These are phyloP conservation scores for Hypoxylon sp. DNA, from an alignment of 2,329 filamentous ascomycete genomes.

Conservation along the genomic window DNA sequence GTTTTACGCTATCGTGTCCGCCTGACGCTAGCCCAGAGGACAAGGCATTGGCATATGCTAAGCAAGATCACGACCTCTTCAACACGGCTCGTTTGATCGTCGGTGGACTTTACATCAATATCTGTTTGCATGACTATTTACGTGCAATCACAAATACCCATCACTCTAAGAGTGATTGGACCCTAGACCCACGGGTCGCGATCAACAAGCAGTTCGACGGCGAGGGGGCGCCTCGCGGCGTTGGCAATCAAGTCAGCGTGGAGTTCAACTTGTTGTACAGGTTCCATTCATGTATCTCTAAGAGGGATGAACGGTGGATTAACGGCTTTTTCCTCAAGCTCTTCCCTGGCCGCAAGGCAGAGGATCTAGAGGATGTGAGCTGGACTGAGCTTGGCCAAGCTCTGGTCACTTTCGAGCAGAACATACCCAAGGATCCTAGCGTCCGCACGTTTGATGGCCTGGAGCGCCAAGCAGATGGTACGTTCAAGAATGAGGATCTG, in stretches of 20 bases:
- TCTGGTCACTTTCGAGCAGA: constrained; percentile 56
- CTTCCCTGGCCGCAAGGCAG: constrained; percentile 54
- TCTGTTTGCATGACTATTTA: constrained; percentile 72
- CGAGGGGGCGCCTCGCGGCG: constrained; percentile 67
- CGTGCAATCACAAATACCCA: constrained; percentile 74
- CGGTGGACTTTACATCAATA: constrained; percentile 70
- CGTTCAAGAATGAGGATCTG: constrained; percentile 71
- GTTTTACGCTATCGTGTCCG: constrained; percentile 66
- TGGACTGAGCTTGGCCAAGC: constrained; percentile 46
- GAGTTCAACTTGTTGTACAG: constrained; percentile 79
- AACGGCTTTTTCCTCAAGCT: constrained; percentile 67
- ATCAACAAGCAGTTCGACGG: constrained; percentile 64
- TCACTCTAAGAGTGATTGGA: constrained; percentile 71
- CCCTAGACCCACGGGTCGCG: constrained; percentile 74
- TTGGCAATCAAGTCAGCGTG: constrained; percentile 77
- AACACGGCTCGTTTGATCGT: constrained; percentile 69
- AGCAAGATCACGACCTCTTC: constrained; percentile 68
- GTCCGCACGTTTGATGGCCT: constrained; percentile 65
- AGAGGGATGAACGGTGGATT: constrained; percentile 74
- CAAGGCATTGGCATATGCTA: constrained; percentile 56
- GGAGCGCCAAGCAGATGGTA: constrained; percentile 64
- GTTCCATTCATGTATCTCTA: constrained; percentile 74
- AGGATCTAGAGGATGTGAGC: constrained; percentile 47
- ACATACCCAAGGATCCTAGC: constrained; percentile 61
- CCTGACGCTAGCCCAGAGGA: constrained; percentile 50